Evolutionary conservation across 139 green algal species (phyloP), one percentile per base, ranked within the genome.

Genomic region (Chlamydomonas eustigma): DNA sequence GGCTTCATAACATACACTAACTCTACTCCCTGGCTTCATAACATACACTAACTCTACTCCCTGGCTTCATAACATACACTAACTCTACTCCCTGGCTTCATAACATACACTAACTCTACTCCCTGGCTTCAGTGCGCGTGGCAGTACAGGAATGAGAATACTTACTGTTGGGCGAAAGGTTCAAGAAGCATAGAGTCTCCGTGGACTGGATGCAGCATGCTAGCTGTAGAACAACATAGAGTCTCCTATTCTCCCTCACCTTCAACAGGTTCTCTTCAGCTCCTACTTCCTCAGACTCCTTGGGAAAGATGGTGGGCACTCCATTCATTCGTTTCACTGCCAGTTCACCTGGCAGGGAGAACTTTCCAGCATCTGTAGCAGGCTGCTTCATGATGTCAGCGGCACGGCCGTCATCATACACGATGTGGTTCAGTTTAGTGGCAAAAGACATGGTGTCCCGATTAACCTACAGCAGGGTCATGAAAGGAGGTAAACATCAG

Each of bases 371-470:
- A 72, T 93, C 92, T 0, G 78, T 90, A 68, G 81, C 74, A 1
- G 92, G 93, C 36, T 84, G 79, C 80, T 97, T 97, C 89, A 97
- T 94, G 31, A 94, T 87, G 78, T 97, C 90, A 4, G 74, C 73
- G 4, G 65, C 39, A 18, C n/a, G 73, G 39, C 91, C 91, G 64
- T 89, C 87, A 32, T 76, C 75, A 64, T 94, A 94, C 37, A 88
- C 84, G 30, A 97, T 93, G 81, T 95, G 89, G 78, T 75, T 87
- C 25, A 97, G 88, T 85, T 97, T 97, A 70, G 92, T 95, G 35
- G 92, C 93, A 81, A 97, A 95, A 37, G 84, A 92, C 86, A 97
- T 92, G 36, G 93, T 96, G 87, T 97, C 93, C 6, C 93, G 85
- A 85, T 96, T 95, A 32, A 85, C 79, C 50, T 70, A 65, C 37